These are phyloP conservation scores for Chlamydomonas incerta DNA, from an alignment of 139 green algal species.

Conservation along the genomic window DNA sequence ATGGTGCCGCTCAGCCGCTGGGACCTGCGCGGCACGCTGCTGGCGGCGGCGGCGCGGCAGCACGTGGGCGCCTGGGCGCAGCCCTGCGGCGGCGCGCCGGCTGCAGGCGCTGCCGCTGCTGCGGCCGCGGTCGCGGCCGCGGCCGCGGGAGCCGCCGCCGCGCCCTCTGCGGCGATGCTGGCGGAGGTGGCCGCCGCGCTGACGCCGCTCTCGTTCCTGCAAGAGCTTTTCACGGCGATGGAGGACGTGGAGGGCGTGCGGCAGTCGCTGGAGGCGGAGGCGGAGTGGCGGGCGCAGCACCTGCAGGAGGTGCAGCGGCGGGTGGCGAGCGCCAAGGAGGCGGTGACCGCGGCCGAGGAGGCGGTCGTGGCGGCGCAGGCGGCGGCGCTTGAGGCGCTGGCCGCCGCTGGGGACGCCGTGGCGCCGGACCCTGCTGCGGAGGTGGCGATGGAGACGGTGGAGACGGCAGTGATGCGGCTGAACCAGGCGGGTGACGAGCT, in stretches of 20 bases:
- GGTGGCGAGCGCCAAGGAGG: too few relatives aligned
- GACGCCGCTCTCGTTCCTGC: slow-evolving; percentile 10
- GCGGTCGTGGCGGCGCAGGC: too few relatives aligned
- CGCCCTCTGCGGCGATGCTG: too few relatives aligned
- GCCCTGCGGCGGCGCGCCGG: too few relatives aligned
- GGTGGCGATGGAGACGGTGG: background rate
- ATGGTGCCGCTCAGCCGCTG: background rate
- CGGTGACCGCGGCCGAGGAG: too few relatives aligned
- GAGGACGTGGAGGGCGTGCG: background rate
- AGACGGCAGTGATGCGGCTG: too few relatives aligned
- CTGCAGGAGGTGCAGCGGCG: background rate
- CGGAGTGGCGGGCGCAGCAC: slow-evolving; percentile 7
- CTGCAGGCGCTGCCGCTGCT: background rate
- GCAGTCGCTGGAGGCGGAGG: background rate
- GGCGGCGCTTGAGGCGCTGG: too few relatives aligned
- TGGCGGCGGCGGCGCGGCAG: background rate
- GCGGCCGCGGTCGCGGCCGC: background rate
- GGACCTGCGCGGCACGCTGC: background rate
- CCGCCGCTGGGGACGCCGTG: too few relatives aligned
- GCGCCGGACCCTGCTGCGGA: too few relatives aligned
- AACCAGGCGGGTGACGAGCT: too few relatives aligned
- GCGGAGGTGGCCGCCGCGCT: background rate
- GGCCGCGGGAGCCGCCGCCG: background rate
- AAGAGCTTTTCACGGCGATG: slow-evolving; percentile 12
- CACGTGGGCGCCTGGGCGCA: too few relatives aligned